phyloP scores from a whole-genome alignment of 805 yeast genomes.

The Saccharomycopsis sp. region DNA sequence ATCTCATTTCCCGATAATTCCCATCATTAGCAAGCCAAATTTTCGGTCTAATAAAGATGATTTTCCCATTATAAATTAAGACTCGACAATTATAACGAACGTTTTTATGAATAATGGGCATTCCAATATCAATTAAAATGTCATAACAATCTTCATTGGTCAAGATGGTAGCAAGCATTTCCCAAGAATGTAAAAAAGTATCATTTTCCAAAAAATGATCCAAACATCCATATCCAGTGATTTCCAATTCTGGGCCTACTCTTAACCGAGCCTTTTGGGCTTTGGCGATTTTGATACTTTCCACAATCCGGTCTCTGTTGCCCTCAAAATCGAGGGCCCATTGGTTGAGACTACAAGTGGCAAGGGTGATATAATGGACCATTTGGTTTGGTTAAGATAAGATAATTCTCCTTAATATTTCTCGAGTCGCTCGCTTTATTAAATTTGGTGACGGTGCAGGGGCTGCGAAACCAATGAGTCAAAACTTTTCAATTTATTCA shows the following conservation, averaged over 20 bases:
- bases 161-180: constrained; percentile 74
- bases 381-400: constrained; percentile 31
- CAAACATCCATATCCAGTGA: constrained; percentile 89
- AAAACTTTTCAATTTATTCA: no score
- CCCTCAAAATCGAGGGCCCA: constrained; percentile 99
- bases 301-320: constrained; percentile 80
- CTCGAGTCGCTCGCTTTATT: no score
- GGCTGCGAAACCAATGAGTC: no score
- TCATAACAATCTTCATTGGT: constrained; percentile 58
- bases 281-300: constrained; percentile 73
- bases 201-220: constrained; percentile 94
- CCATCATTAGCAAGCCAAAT: constrained; percentile 94
- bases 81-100: constrained; percentile 89
- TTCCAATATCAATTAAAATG: constrained; percentile 81
- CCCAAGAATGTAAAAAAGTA: constrained; percentile 86
- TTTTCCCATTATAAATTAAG: constrained; percentile 66
- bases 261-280: constrained; percentile 64
- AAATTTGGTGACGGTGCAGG: no score
- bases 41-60: constrained; percentile 85
- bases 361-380: constrained; percentile 83
- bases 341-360: constrained; percentile 93
- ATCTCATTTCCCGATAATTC: constrained; percentile 95
- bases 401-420: no score
- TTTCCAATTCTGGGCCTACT: constrained; percentile 95
- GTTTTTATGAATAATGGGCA: constrained; percentile 84